These are phyloP conservation scores for Chrysopogon serrulatus DNA, from an alignment of 176 grass and related monocot species.

Conservation along the genomic window DNA sequence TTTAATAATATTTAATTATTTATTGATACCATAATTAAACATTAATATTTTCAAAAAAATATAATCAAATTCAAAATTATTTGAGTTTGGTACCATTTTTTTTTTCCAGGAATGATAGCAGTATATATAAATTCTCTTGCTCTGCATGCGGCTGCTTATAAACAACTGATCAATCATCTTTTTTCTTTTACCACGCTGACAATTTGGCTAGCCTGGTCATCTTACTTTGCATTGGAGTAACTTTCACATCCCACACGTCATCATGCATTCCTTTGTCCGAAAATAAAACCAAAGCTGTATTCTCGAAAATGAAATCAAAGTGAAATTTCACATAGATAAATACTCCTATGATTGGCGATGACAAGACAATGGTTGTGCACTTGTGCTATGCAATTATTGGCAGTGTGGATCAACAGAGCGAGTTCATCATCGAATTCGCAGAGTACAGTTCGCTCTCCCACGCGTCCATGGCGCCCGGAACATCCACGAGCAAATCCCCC, in stretches of 20 bases:
- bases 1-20: no score
- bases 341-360: neutral
- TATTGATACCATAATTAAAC: no score
- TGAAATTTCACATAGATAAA: neutral
- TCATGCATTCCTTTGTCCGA: neutral
- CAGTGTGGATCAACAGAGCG: neutral
- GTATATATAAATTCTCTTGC: no score
- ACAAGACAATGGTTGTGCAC: neutral
- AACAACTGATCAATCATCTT: neutral
- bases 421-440: neutral
- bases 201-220: neutral
- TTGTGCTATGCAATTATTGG: neutral
- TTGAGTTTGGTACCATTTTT: no score
- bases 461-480: neutral
- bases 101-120: no score
- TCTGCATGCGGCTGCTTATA: no score
- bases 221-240: neutral
- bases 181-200: neutral
- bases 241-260: neutral
- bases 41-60: no score
- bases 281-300: neutral
- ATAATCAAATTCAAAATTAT: no score
- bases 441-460: conserved; percentile 24
- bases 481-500: conserved; percentile 9
- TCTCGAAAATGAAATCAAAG: neutral